Percentiles rank a stretch among this genome's conserved stretches.
These are phyloP conservation scores for Neodidymelliopsis sp. DNA, from an alignment of 2,329 filamentous ascomycete genomes.

Conservation along the genomic window DNA sequence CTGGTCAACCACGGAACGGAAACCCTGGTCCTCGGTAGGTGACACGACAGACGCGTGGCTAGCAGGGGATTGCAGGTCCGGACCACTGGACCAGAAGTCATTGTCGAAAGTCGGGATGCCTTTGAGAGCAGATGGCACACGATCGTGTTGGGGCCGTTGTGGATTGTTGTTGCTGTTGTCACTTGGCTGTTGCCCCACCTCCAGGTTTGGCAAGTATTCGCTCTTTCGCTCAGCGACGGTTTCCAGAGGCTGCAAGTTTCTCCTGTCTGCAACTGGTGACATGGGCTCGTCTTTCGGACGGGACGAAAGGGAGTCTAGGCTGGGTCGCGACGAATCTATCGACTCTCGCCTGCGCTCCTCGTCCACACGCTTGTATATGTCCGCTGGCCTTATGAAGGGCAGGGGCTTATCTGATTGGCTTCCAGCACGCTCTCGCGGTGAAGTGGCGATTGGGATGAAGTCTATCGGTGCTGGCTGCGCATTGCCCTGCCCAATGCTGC, in stretches of 20 bases:
- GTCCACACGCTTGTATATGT: conserved; percentile 77
- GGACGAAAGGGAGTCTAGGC: conserved; percentile 59
- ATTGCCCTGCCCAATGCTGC: conserved; percentile 61
- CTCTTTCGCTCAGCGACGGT: conserved; percentile 66
- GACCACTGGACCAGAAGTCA: conserved; percentile 37
- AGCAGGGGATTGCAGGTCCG: conserved; percentile 20
- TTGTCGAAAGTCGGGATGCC: conserved; percentile 35
- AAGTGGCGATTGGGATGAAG: conserved; percentile 22
- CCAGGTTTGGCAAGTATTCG: conserved; percentile 62
- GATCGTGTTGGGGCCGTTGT: conserved; percentile 18
- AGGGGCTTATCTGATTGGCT: conserved; percentile 59
- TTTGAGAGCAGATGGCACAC: conserved; percentile 25
- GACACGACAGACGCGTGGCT: conserved; percentile 23
- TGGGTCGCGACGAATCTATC: conserved; percentile 65
- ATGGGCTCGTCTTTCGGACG: conserved; percentile 31
- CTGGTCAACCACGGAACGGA: conserved; percentile 65
- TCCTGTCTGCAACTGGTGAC: conserved; percentile 30
- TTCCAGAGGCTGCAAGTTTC: conserved; percentile 51
- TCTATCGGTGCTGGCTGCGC: conserved; percentile 23
- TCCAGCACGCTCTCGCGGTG: conserved; percentile 37
- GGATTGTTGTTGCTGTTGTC: conserved; percentile 13
- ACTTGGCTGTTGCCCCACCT: conserved; percentile 18
- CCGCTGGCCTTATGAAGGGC: conserved; percentile 75
- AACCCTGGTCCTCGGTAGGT: conserved; percentile 34
- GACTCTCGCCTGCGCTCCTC: conserved; percentile 69